Conservation (phyloP, 2,329 filamentous ascomycete genomes). For the Penicillium decumbens region DNA sequence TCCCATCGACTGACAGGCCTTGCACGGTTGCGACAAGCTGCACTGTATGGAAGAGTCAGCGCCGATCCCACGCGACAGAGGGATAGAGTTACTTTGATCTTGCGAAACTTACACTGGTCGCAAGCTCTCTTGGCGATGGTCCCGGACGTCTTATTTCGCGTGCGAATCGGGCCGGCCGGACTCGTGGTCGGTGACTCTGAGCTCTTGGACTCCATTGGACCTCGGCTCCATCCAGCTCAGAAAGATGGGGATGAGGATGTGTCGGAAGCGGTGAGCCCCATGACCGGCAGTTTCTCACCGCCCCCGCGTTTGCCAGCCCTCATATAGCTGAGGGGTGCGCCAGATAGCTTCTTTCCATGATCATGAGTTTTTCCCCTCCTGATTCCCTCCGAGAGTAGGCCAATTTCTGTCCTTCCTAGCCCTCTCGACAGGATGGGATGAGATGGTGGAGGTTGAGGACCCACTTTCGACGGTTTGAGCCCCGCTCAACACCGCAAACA, state of each 20-base stretch:
- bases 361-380: too few species aligned
- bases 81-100: constrained; percentile 31
- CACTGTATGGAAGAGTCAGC: constrained; percentile 28
- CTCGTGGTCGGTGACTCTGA: constrained; percentile 14
- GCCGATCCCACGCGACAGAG: not conserved
- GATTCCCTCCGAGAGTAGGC: too few species aligned
- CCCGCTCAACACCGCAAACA: not conserved
- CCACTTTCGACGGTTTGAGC: not conserved
- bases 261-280: too few species aligned
- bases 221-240: constrained; percentile 15
- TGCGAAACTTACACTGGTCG: constrained; percentile 42
- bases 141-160: constrained; percentile 21
- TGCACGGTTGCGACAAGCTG: constrained; percentile 39
- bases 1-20: constrained; percentile 36
- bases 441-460: constrained; percentile 9
- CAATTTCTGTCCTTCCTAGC: too few species aligned
- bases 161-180: constrained; percentile 22
- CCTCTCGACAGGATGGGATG: not conserved
- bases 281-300: too few species aligned
- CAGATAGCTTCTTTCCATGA: too few species aligned
- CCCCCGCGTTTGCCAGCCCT: too few species aligned
- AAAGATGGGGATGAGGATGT: constrained; percentile 1
- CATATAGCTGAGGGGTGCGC: too few species aligned
- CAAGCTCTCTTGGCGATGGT: constrained; percentile 37
- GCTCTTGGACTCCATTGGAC: constrained; percentile 25